phyloP scores from a whole-genome alignment of 371 early-diverging fungal species.

The Funneliformis caledonium region DNA sequence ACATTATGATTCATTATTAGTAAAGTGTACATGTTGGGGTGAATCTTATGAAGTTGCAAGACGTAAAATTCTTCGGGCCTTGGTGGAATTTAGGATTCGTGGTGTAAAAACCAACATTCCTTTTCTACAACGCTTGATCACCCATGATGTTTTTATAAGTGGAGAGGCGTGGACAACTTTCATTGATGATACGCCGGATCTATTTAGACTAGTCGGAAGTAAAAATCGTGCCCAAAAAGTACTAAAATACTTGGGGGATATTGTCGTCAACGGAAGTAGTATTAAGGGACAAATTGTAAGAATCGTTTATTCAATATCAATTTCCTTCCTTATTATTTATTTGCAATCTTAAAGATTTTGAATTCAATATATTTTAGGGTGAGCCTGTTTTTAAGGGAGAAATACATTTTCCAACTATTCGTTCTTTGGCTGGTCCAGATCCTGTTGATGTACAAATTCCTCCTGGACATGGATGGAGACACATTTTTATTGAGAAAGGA shows the following conservation, averaged over 20 bases:
- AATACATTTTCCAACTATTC: slow-evolving; percentile 63
- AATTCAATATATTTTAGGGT: slow-evolving; percentile 47
- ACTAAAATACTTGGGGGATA: slow-evolving; percentile 86
- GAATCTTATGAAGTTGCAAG: slow-evolving; percentile 87
- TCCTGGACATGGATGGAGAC: slow-evolving; percentile 84
- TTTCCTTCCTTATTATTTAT: not conserved
- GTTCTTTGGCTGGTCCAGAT: slow-evolving; percentile 50
- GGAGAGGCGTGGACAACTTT: slow-evolving; percentile 95
- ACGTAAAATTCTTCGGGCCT: slow-evolving; percentile 83
- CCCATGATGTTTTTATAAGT: slow-evolving; percentile 74
- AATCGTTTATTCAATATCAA: not conserved
- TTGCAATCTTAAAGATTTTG: slow-evolving; percentile 43
- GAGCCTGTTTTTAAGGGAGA: slow-evolving; percentile 65
- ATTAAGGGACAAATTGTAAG: slow-evolving; percentile 85
- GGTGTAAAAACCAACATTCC: slow-evolving; percentile 97
- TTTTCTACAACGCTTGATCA: slow-evolving; percentile 87
- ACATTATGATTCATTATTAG: slow-evolving; percentile 95
- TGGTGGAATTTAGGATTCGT: slow-evolving; percentile 93
- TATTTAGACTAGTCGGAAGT: slow-evolving; percentile 74
- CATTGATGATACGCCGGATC: slow-evolving; percentile 93
- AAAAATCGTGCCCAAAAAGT: slow-evolving; percentile 89
- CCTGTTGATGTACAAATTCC: slow-evolving; percentile 59
- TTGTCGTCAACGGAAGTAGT: slow-evolving; percentile 90
- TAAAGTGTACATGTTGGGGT: slow-evolving; percentile 90
- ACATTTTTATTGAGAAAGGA: slow-evolving; percentile 82